Percentiles rank a stretch among this genome's conserved stretches.
Conservation (phyloP, 306 rosid species). For the Datisca glomerata region DNA sequence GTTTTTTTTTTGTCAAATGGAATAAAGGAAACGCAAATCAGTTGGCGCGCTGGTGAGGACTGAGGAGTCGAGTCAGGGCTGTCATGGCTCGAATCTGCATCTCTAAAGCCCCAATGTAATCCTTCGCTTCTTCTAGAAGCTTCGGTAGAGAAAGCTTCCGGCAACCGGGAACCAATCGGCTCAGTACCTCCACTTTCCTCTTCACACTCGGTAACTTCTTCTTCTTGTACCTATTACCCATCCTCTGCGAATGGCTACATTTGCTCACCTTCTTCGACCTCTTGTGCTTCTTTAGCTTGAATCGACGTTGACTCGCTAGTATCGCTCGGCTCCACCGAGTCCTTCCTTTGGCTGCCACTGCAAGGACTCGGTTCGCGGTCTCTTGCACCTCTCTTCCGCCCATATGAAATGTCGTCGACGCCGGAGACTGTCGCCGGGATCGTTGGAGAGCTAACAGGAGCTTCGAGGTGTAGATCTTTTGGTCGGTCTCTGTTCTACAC, state of each 20-base stretch:
- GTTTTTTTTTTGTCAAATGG: too few species aligned
- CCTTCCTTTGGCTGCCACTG: conserved; percentile 49
- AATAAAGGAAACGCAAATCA: too few species aligned
- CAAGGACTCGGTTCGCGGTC: conserved; percentile 72
- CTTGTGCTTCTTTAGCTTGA: conserved; percentile 21
- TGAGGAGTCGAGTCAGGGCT: conserved; percentile 47
- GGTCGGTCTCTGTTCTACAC: conserved; percentile 67
- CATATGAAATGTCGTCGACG: conserved; percentile 4
- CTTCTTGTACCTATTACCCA: conserved; percentile 15
- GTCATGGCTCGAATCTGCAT: conserved; percentile 91
- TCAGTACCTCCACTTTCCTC: conserved; percentile 44
- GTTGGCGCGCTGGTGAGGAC: too few species aligned
- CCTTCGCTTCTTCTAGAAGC: conserved; percentile 82
- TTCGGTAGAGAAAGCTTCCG: conserved; percentile 55
- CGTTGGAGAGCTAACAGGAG: conserved; percentile 48
- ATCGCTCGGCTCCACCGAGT: conserved; percentile 94
- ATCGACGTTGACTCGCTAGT: conserved; percentile 31
- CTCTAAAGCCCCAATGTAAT: conserved; percentile 78
- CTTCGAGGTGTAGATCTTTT: conserved; percentile 51
- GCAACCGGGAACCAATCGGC: conserved; percentile 91
- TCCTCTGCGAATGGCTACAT: conserved; percentile 18
- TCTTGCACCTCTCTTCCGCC: conserved; percentile 28
- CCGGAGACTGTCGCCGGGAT: conserved; percentile 18
- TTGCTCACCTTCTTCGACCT: conserved; percentile 29
- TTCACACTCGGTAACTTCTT: conserved; percentile 32